A percentile compares a stretch with the other conserved stretches of the same genome.
phyloP scores from a whole-genome alignment of 169 alveolate species.

The Eimeria zaria region DNA sequence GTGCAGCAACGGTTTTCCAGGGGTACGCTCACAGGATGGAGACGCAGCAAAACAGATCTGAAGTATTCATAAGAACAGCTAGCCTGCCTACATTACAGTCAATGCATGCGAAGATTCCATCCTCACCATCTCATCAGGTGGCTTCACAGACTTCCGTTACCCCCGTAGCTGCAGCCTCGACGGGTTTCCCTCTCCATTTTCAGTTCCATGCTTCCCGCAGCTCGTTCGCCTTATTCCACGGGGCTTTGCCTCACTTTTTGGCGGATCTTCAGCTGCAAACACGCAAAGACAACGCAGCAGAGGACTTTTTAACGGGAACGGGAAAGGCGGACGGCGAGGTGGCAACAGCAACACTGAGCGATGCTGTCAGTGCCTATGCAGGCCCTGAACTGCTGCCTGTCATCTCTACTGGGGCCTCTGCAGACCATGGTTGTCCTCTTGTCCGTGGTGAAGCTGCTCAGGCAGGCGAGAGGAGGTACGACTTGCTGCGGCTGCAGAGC shows the following conservation, averaged over 20 bases:
- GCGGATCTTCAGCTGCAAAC: background rate
- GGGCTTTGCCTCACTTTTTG: background rate
- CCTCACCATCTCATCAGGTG: background rate
- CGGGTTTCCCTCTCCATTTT: background rate
- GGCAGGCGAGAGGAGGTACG: background rate
- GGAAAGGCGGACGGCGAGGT: too few relatives aligned
- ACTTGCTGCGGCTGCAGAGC: conserved; percentile 60
- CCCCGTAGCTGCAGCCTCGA: background rate
- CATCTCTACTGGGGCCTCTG: background rate
- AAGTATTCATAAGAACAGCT: background rate
- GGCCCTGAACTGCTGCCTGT: background rate
- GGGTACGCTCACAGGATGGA: background rate
- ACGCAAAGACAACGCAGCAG: background rate
- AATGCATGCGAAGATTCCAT: background rate
- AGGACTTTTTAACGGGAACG: background rate
- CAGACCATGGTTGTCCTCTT: background rate
- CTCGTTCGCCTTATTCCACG: background rate
- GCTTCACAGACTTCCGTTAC: background rate
- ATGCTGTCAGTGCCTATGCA: background rate
- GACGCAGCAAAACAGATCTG: background rate
- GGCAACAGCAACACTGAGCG: background rate
- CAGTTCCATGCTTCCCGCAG: background rate
- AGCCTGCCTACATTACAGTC: background rate
- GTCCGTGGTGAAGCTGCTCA: background rate
- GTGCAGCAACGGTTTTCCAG: background rate